Base-by-base conservation (phyloP, 2,329 filamentous ascomycete species). In the Bretziella fagacearum region DNA sequence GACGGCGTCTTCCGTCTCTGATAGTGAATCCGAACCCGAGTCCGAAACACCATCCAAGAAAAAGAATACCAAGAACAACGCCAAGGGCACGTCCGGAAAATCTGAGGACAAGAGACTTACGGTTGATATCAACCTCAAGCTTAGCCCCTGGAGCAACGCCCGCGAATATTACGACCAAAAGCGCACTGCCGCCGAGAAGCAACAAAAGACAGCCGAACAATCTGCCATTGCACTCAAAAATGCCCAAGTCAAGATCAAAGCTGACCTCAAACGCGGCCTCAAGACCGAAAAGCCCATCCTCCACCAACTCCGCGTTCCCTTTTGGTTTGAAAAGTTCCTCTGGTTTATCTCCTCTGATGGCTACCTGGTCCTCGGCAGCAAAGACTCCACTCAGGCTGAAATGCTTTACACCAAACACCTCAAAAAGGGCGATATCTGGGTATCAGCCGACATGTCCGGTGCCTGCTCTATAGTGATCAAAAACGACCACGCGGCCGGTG, bases 251-350 rank as follows among this genome's bases (percentile, higher is more conserved):
- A 51, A 52, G 22, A 47, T 52, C 17, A 51, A 48, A 44, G 49
- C 49, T 15, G 51, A 52, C 39, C 45, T 54, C 18, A 48, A 50
- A 63, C 89, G 86, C 56, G 81, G 79, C 0, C 62, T 96, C 48
- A 94, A 94, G 64, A 81, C 91, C 58, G 91, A 96, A 62, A 95
- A 94, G 60, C 80, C 85, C 17, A 67, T 93, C 2, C 65, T 96
- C 7, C 78, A 87, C 39, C 85, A 82, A 0, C 80, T 94, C 6
- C 75, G 91, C 48, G 81, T 79, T 56, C 81, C 79, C 54, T 74
- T 87, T 56, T 98, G 91, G 91, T 98, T 95, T 55, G 91, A 98
- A 57, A 98, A 98, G 62, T 98, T 94, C 56, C 68, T 79, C 23
- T 96, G 85, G 72, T 98, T 98, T 63, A 74, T 96, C 55, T 95